Conservation (phyloP, 768 basidiomycete species). For the Mrakia blollopis region DNA sequence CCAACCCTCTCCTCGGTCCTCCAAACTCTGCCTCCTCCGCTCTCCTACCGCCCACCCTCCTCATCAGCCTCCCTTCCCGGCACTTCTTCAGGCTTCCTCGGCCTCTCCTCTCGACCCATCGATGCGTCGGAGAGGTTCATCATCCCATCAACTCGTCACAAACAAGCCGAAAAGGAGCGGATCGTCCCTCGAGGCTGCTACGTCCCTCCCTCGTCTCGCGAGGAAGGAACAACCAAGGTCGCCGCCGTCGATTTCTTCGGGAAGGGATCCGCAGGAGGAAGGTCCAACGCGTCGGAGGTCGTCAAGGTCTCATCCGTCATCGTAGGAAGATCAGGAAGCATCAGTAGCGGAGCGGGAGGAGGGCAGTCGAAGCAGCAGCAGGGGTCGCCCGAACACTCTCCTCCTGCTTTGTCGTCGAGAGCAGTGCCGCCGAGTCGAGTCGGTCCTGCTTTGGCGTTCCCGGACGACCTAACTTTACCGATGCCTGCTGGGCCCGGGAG, state of each 20-base stretch:
- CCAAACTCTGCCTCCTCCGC: constrained; percentile 1
- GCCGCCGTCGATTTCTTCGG: constrained; percentile 7
- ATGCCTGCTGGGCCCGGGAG: neutral
- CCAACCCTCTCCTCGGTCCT: neutral
- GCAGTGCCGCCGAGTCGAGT: neutral
- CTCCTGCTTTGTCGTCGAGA: neutral
- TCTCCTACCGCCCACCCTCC: constrained; percentile 10
- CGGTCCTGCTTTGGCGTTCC: neutral
- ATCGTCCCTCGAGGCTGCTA: constrained; percentile 1
- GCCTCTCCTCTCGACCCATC: neutral
- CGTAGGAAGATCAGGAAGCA: neutral
- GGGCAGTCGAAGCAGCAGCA: neutral
- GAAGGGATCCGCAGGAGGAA: neutral
- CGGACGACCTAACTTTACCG: neutral
- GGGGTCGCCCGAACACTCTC: neutral
- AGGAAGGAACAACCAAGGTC: neutral
- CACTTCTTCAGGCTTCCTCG: neutral
- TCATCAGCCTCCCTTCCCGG: neutral
- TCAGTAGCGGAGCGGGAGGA: neutral
- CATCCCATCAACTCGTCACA: neutral
- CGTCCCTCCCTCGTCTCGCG: neutral
- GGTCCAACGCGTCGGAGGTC: neutral
- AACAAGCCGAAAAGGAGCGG: neutral
- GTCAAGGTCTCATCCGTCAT: constrained; percentile 9
- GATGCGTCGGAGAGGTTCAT: constrained; percentile 1